Evolutionary conservation across 305 asterid genomes (phyloP), one percentile per base, ranked within the genome.

Genomic region (Salvia sclarea): DNA sequence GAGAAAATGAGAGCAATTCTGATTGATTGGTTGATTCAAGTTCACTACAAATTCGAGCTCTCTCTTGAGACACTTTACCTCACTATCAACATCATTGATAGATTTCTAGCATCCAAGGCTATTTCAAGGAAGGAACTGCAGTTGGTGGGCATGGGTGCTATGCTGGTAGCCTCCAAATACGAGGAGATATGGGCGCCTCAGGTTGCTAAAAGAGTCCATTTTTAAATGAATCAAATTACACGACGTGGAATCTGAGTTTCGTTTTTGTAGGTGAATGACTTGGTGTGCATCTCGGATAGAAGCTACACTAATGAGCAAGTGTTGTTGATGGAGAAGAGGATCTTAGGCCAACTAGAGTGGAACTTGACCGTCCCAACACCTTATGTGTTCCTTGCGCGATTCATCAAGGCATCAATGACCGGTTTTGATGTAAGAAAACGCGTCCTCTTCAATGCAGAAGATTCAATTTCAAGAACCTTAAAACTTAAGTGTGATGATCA

Each of bases 151-250:
- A 60, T 94, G 43, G 68, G 91, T 64, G 74, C 98, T 1, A 85
- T 88, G 97, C 96, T 94, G 2, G 69, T 91, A 13, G 97, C 98
- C 20, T 91, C 97, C 5, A 94, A 94, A 61, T 94, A 94, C 30
- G 98, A 94, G 74, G 98, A 94, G 72, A 91, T 94, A 24, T 94
- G 99, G 99, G 97, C 99, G 3, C 99, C 99, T 14, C 93, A 89
- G 91, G 95, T 91, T 41, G n/a, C 54, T 30, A 22, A 6, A 21
- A 22, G n/a, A 25, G 9, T 62, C 10, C 52, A 41, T 17, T 61
- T 38, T 38, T 12, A 16, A 45, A n/a, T 2, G 30, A 38, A 38
- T 28, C 5, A 6, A 28, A 28, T 28, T 28, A 28, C 5, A 28
- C 33, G 5, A 28, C 5, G 33, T 28, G 33, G 33, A 8, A 37